phyloP scores from a whole-genome alignment of 768 basidiomycete genomes.

The Leccinum boreale region DNA sequence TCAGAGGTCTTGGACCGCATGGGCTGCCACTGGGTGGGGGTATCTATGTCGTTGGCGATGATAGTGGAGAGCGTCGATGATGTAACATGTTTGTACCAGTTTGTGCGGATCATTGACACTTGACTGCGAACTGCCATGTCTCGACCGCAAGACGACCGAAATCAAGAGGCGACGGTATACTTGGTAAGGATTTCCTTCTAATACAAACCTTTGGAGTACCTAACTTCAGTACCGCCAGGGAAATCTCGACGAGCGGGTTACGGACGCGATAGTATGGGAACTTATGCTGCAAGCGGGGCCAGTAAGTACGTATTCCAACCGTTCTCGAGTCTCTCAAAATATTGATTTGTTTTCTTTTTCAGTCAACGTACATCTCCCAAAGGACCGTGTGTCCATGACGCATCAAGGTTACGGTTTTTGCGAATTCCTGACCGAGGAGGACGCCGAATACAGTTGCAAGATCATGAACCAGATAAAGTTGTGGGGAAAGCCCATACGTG shows the following conservation, averaged over 20 bases:
- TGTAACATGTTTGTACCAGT: no score
- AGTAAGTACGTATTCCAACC: constrained; percentile 63
- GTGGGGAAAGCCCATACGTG: constrained; percentile 97
- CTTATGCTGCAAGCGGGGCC: constrained; percentile 99
- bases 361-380: constrained; percentile 53
- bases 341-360: background rate
- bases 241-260: constrained; percentile 92
- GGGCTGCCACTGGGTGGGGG: no score
- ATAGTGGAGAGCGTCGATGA: no score
- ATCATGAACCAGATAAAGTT: constrained; percentile 99
- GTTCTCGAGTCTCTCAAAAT: background rate
- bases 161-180: constrained; percentile 90
- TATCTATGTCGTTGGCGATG: no score
- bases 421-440: constrained; percentile 98
- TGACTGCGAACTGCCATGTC: constrained; percentile 20
- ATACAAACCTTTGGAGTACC: accelerated
- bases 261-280: constrained; percentile 96
- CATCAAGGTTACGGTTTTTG: constrained; percentile 99
- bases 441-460: constrained; percentile 99
- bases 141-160: constrained; percentile 80
- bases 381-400: constrained; percentile 96
- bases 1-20: no score
- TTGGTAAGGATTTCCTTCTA: constrained; percentile 43
- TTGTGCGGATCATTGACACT: background rate
- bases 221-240: constrained; percentile 49